phyloP scores from a whole-genome alignment of 73 alveolate species.

The Tetrahymena thermophila region DNA sequence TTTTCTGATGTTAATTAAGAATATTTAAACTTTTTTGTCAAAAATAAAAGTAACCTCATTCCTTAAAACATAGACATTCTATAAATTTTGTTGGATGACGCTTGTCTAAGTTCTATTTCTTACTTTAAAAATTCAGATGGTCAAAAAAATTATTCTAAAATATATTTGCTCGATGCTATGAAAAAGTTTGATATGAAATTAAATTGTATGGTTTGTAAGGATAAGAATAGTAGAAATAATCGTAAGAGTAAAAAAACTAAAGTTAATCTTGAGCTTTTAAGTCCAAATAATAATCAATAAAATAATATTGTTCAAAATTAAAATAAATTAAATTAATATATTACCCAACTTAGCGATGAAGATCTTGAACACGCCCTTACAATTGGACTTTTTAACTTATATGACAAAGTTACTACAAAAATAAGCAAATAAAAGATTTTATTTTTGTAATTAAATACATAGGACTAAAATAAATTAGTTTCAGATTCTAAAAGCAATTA shows the following conservation, averaged over 20 bases:
- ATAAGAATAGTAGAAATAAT: not conserved
- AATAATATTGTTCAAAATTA: not conserved
- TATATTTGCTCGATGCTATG: not conserved
- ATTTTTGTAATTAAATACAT: not conserved
- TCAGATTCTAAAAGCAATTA: not conserved
- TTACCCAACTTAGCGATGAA: not conserved
- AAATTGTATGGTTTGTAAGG: not conserved
- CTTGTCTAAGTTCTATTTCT: not conserved
- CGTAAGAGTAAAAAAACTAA: not conserved
- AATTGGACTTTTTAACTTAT: not conserved
- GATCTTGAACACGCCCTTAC: not conserved
- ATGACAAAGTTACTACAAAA: not conserved
- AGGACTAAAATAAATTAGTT: not conserved
- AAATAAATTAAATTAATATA: not conserved
- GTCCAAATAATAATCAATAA: not conserved
- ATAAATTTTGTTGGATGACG: not conserved
- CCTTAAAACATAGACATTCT: not conserved
- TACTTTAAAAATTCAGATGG: not conserved
- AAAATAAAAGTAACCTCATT: not conserved
- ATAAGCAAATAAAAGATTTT: not conserved
- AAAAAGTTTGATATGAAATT: not conserved
- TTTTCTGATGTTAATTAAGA: not conserved
- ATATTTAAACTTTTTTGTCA: not conserved
- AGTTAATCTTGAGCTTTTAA: not conserved
- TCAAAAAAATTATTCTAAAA: not conserved